These are phyloP conservation scores for Backusella luteola DNA, from an alignment of 192 early-diverging fungal genomes.

Conservation along the genomic window DNA sequence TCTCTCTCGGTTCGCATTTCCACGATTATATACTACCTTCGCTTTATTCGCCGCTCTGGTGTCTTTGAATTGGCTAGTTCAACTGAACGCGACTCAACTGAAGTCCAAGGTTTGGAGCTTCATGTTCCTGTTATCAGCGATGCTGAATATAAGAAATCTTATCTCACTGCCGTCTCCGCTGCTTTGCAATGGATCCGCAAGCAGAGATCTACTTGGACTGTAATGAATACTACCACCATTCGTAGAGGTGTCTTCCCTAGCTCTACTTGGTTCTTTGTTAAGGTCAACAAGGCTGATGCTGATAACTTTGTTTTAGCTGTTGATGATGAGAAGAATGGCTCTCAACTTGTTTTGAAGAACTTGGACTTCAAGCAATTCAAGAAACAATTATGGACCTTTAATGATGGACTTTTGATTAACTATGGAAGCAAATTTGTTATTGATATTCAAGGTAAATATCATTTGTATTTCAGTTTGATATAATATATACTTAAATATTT, in stretches of 20 bases:
- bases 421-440: conserved; percentile 19
- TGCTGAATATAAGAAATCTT: background rate
- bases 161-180: background rate
- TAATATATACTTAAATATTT: background rate
- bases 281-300: conserved; percentile 1
- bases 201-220: background rate
- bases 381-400: conserved; percentile 25
- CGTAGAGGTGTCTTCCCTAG: conserved; percentile 24
- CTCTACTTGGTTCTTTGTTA: conserved; percentile 29
- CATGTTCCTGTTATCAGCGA: conserved; percentile 18
- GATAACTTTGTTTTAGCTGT: conserved; percentile 22
- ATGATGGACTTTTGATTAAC: conserved; percentile 25
- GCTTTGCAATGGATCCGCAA: conserved; percentile 2
- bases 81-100: background rate
- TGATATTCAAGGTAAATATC: conserved; percentile 19
- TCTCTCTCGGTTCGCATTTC: conserved; percentile 16
- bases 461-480: background rate
- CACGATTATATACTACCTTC: conserved; percentile 17
- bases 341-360: conserved; percentile 21
- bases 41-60: background rate
- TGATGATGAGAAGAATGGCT: background rate
- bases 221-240: conserved; percentile 11
- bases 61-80: conserved; percentile 1
- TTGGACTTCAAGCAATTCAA: conserved; percentile 18
- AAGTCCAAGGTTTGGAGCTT: conserved; percentile 8